phyloP scores from a whole-genome alignment of 2,329 filamentous ascomycete genomes.

The Cytospora mali region DNA sequence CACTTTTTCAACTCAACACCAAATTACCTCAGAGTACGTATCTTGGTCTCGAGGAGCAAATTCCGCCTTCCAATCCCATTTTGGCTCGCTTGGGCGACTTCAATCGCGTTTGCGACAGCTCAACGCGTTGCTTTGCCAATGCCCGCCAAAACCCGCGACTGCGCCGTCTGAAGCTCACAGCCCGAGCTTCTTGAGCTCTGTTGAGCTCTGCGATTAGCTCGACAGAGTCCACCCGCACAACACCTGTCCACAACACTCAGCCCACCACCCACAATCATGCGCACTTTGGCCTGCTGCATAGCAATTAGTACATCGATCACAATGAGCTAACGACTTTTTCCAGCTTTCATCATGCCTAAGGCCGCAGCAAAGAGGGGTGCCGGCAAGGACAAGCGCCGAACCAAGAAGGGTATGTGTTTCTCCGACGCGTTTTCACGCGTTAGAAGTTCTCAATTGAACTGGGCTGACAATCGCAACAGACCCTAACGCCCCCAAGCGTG shows the following conservation, averaged over 20 bases:
- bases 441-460: background rate
- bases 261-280: background rate
- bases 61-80: slow-evolving; percentile 42
- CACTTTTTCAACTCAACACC: slow-evolving; percentile 26
- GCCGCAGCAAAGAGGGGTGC: slow-evolving; percentile 55
- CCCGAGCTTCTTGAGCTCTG: slow-evolving; percentile 15
- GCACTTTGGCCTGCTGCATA: background rate
- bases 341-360: slow-evolving; percentile 59
- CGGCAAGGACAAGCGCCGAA: slow-evolving; percentile 58
- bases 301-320: slow-evolving; percentile 3
- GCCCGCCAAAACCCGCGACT: slow-evolving; percentile 11
- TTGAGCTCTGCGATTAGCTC: slow-evolving; percentile 15
- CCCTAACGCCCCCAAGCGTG: slow-evolving; percentile 98
- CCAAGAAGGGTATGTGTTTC: slow-evolving; percentile 60
- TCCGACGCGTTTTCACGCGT: background rate
- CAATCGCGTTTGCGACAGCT: slow-evolving; percentile 47
- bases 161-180: slow-evolving; percentile 14
- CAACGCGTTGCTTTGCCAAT: slow-evolving; percentile 9
- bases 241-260: background rate
- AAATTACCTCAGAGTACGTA: slow-evolving; percentile 42
- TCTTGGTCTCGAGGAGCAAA: slow-evolving; percentile 30
- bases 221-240: background rate
- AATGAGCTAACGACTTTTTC: slow-evolving; percentile 34
- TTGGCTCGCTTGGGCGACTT: slow-evolving; percentile 36
- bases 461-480: slow-evolving; percentile 54